Evolutionary conservation across 2,329 filamentous ascomycete genomes (phyloP), one percentile per base, ranked within the genome.

Genomic region (Dothidotthia symphoricarpi): DNA sequence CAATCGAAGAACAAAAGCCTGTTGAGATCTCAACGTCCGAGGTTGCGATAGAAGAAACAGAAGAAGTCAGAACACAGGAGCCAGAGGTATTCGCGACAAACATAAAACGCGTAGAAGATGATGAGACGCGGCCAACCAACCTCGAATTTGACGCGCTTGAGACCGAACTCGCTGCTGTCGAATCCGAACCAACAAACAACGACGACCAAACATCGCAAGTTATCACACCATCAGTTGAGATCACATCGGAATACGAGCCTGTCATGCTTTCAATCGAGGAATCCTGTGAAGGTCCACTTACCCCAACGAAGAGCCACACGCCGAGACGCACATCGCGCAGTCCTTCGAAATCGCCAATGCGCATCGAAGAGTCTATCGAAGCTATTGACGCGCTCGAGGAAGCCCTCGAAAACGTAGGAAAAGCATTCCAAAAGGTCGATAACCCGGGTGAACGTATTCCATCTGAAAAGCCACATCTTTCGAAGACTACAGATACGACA

Each of bases 361-460:
- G 59, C 6, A 53, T 67, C 17, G 70, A 75, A 45, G 68, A 74
- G 41, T 72, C 73, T 3, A 71, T 77, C 19, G 69, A 71, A 36
- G 75, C 73, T 4, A 64, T 76, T 24, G 75, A 78, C 47, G 70
- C 67, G 3, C 64, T 76, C 6, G 73, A 77, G 39, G 74, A 78
- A 37, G 74, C 71, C 6, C 64, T 77, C 2, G 74, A 77, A 36
- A 66, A 72, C 27, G 60, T 76, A 47, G 56, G 67, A 45, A 58
- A 68, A 32, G 59, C 59, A 3, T 57, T 74, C 16, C 64, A 66
- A 4, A 45, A 45, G 4, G 55, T 67, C 12, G 55, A 69, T 3
- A 57, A 60, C 16, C 47, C 51, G 5, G 60, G 55, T 13, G 59
- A 62, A 11, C 54, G 57, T 28, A 61, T 52, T 53, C 63, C 53